phyloP scores from a whole-genome alignment of 2,329 filamentous ascomycete species.

The Paramyrothecium sp. region DNA sequence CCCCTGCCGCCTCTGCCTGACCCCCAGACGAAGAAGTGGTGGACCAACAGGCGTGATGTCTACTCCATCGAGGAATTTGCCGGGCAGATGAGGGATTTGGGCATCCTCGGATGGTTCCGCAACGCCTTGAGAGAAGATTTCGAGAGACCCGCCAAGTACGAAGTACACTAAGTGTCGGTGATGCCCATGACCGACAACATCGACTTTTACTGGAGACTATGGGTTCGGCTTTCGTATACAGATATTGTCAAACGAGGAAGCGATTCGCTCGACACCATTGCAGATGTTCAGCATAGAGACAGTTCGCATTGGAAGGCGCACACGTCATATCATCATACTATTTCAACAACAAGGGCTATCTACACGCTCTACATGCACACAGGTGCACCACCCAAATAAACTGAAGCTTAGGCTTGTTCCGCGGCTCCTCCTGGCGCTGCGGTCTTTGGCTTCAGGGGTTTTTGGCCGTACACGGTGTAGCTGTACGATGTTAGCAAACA shows the following conservation, averaged over 20 bases:
- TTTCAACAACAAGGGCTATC: too few species aligned
- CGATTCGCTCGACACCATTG: too few species aligned
- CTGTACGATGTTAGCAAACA: conserved; percentile 8
- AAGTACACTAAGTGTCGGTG: too few species aligned
- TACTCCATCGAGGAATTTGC: not conserved
- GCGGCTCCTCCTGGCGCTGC: not conserved
- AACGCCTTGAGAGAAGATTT: not conserved
- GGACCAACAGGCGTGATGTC: not conserved
- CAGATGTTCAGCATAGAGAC: too few species aligned
- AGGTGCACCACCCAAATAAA: too few species aligned
- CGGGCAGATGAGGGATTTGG: not conserved
- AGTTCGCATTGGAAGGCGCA: too few species aligned
- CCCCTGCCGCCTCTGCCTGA: not conserved
- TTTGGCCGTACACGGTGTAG: conserved; percentile 14
- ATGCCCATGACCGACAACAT: not conserved
- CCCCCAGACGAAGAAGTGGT: not conserved
- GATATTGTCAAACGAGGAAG: too few species aligned
- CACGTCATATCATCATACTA: too few species aligned
- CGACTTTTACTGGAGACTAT: not conserved
- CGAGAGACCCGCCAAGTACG: not conserved
- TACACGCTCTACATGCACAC: too few species aligned
- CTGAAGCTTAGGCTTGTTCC: too few species aligned
- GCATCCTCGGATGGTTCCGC: not conserved
- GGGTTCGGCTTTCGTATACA: not conserved
- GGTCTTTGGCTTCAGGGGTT: conserved; percentile 4